A percentile compares a stretch with the other conserved stretches of the same genome.
Evolutionary conservation across 2,329 filamentous ascomycete genomes (phyloP).

Genomic region (Penicillium italicum): DNA sequence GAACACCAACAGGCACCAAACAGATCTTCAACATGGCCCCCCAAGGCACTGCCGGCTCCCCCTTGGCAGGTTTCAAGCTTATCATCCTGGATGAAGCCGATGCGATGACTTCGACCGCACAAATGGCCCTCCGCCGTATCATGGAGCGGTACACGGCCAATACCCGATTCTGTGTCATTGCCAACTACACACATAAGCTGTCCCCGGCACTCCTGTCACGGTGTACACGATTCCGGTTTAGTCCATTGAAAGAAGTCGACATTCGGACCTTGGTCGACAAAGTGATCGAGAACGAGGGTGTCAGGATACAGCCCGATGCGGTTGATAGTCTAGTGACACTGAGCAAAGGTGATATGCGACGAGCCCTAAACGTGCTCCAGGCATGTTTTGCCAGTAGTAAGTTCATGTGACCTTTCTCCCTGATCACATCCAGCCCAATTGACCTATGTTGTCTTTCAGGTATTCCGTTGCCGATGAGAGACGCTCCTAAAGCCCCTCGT

Average conservation of each 20-base stretch:
- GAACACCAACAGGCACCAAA: slow-evolving; percentile 59
- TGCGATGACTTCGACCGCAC: slow-evolving; percentile 97
- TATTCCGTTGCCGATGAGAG: slow-evolving; percentile 62
- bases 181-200: slow-evolving; percentile 98
- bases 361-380: slow-evolving; percentile 91
- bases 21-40: slow-evolving; percentile 80
- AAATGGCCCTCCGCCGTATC: slow-evolving; percentile 93
- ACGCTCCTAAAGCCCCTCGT: slow-evolving; percentile 54
- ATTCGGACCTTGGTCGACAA: slow-evolving; percentile 82
- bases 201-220: slow-evolving; percentile 87
- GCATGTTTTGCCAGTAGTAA: slow-evolving; percentile 91
- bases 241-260: slow-evolving; percentile 82
- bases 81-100: slow-evolving; percentile 99
- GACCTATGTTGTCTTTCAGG: slow-evolving; percentile 43
- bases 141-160: slow-evolving; percentile 99
- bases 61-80: slow-evolving; percentile 79
- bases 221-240: slow-evolving; percentile 94
- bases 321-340: slow-evolving; percentile 78
- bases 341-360: slow-evolving; percentile 93
- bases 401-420: slow-evolving; percentile 18
- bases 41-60: slow-evolving; percentile 43
- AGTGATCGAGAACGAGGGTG: slow-evolving; percentile 80
- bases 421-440: neutral
- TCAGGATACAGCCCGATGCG: slow-evolving; percentile 78
- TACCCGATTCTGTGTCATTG: slow-evolving; percentile 96